Evolutionary conservation across 768 basidiomycete species (phyloP).

Genomic region (Amanita brunnescens): DNA sequence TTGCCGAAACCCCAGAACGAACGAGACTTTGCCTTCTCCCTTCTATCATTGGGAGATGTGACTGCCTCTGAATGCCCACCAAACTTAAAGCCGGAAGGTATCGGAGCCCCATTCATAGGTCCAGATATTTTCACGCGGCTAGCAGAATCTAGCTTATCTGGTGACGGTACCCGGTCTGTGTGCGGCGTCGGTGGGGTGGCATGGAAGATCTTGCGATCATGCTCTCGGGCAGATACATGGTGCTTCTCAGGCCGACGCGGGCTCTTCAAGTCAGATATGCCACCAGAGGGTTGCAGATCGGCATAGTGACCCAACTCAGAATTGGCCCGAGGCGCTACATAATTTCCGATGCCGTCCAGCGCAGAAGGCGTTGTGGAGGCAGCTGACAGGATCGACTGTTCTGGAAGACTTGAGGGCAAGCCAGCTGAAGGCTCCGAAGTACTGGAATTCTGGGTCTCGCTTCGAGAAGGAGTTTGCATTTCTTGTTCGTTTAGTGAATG

Average conservation of each 20-base stretch:
- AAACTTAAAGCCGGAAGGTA: constrained; percentile 88
- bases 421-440: constrained; percentile 34
- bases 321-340: constrained; percentile 48
- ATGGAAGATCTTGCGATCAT: constrained; percentile 56
- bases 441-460: constrained; percentile 31
- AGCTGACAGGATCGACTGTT: constrained; percentile 54
- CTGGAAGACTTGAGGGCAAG: constrained; percentile 42
- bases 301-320: constrained; percentile 80
- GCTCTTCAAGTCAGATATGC: constrained; percentile 14
- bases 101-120: constrained; percentile 76
- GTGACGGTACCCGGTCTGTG: constrained; percentile 44
- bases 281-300: constrained; percentile 41
- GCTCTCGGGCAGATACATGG: constrained; percentile 39
- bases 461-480: constrained; percentile 12
- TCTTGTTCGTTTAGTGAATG: constrained; percentile 38
- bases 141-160: constrained; percentile 44
- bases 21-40: constrained; percentile 88
- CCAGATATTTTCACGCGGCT: constrained; percentile 83
- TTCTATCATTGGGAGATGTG: constrained; percentile 48
- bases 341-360: constrained; percentile 14
- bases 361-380: constrained; percentile 32
- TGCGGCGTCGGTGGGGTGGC: constrained; percentile 41
- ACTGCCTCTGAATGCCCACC: constrained; percentile 52
- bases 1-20: constrained; percentile 91
- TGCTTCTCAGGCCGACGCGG: constrained; percentile 48